These are phyloP conservation scores for Peniophora sp. DNA, from an alignment of 1,284 basidiomycete genomes.

Conservation along the genomic window DNA sequence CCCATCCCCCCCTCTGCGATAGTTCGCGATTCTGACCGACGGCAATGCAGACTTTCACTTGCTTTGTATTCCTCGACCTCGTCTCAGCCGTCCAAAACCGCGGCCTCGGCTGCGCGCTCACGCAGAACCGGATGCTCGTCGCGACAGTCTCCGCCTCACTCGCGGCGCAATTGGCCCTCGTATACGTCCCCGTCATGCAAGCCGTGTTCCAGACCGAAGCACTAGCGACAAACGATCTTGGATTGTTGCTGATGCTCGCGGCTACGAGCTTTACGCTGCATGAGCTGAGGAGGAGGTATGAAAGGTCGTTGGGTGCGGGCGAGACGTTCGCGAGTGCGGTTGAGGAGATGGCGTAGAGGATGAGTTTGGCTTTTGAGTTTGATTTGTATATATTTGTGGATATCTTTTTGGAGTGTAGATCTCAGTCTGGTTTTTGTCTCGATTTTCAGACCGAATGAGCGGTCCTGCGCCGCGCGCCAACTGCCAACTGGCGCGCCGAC, in stretches of 20 bases:
- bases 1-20: background rate
- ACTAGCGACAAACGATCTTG: conserved; percentile 62
- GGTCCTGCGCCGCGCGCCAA: no score
- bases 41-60: conserved; percentile 77
- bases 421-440: no score
- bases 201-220: conserved; percentile 90
- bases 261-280: conserved; percentile 67
- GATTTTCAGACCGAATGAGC: no score
- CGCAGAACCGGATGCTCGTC: conserved; percentile 85
- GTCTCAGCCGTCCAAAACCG: conserved; percentile 93
- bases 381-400: no score
- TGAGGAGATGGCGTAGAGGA: conserved; percentile 35
- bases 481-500: no score
- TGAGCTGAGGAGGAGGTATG: conserved; percentile 75
- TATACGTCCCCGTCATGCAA: conserved; percentile 91
- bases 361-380: background rate
- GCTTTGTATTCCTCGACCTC: conserved; percentile 95
- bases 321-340: conserved; percentile 25
- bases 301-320: conserved; percentile 41
- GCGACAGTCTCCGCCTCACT: conserved; percentile 82
- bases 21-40: background rate
- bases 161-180: conserved; percentile 73
- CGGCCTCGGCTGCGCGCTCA: conserved; percentile 72
- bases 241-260: conserved; percentile 66
- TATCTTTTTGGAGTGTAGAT: no score